Evolutionary conservation across 371 early-diverging fungal species (phyloP).

Genomic region (Apophysomyces sp.): DNA sequence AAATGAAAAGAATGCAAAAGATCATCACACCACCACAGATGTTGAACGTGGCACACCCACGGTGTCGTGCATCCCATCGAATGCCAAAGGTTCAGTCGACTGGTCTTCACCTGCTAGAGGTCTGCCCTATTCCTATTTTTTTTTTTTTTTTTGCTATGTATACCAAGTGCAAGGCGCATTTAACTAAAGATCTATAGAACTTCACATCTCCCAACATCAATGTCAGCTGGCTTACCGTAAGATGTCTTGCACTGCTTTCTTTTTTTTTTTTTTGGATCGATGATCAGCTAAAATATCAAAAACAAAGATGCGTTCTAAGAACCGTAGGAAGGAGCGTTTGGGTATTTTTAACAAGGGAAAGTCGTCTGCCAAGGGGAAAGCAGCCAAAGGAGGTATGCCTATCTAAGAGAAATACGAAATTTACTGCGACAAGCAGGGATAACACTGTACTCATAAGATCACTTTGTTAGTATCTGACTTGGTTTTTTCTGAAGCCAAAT

Average conservation of each 20-base stretch:
- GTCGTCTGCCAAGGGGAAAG: conserved; percentile 26
- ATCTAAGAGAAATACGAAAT: too few species aligned
- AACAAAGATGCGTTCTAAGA: background rate
- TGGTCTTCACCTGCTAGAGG: conserved; percentile 20
- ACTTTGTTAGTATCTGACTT: conserved; percentile 9
- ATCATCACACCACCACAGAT: too few species aligned
- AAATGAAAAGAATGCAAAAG: background rate
- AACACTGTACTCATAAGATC: too few species aligned
- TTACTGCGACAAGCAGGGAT: too few species aligned
- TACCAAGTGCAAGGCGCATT: too few species aligned
- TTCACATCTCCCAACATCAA: conserved; percentile 35
- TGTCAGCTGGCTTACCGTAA: conserved; percentile 25
- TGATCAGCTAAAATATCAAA: too few species aligned
- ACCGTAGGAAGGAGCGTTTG: background rate
- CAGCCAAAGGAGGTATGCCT: conserved; percentile 1
- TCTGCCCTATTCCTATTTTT: background rate
- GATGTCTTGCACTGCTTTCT: too few species aligned
- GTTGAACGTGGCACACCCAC: background rate
- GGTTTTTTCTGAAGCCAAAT: conserved; percentile 22
- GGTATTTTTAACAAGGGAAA: conserved; percentile 39
- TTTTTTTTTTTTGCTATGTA: background rate
- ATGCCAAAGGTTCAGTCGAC: background rate
- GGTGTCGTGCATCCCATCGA: too few species aligned
- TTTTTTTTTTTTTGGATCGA: too few species aligned
- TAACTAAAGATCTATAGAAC: too few species aligned